These are phyloP conservation scores for Phyllostachys edulis DNA, from an alignment of 176 grass and related monocot species.

Conservation along the genomic window DNA sequence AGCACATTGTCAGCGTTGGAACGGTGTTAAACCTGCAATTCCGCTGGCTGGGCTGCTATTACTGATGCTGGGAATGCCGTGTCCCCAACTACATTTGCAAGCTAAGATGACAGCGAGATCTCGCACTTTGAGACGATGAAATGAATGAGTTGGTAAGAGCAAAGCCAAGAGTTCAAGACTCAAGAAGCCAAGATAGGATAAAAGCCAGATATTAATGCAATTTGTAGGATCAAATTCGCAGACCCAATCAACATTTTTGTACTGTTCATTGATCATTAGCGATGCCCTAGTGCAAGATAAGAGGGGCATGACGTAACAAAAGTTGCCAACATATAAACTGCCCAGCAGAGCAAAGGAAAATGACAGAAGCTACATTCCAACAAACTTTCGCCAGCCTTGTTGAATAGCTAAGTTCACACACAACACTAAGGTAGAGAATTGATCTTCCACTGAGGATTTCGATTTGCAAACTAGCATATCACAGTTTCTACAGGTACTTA, in stretches of 20 bases:
- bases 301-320: neutral
- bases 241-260: neutral
- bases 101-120: neutral
- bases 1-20: neutral
- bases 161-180: neutral
- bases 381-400: neutral
- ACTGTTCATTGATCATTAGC: neutral
- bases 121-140: neutral
- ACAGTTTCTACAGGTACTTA: neutral
- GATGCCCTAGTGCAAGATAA: neutral
- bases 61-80: neutral
- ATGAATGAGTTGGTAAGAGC: neutral
- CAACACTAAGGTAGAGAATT: neutral
- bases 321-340: neutral
- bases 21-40: neutral
- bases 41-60: neutral
- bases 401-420: neutral
- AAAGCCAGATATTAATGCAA: neutral
- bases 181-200: neutral
- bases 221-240: neutral
- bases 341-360: neutral
- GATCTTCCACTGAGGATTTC: neutral
- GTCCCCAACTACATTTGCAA: neutral
- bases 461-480: neutral
- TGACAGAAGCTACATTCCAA: neutral